Conservation (phyloP, 1,139 yeast genomes). For the Candida smagusa region DNA sequence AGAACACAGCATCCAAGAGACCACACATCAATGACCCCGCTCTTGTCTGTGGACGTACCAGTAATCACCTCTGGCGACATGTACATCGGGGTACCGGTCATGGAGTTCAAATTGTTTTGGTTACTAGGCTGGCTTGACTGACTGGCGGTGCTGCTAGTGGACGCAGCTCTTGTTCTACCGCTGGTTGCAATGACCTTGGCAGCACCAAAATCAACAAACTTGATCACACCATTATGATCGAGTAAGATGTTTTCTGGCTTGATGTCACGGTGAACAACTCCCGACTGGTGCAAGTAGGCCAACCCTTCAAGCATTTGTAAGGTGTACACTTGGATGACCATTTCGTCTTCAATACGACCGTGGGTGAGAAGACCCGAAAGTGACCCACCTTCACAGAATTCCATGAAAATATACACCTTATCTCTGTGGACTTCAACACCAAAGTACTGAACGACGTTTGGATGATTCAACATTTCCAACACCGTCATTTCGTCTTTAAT, state of each 20-base stretch:
- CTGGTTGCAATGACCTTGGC: conserved; percentile 88
- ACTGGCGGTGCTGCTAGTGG: conserved; percentile 12
- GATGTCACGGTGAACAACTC: conserved; percentile 95
- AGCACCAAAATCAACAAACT: conserved; percentile 96
- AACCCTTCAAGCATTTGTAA: conserved; percentile 93
- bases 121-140: conserved; percentile 6
- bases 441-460: conserved; percentile 91
- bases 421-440: conserved; percentile 98
- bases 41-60: conserved; percentile 63
- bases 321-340: conserved; percentile 86
- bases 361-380: conserved; percentile 73
- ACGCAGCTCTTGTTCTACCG: conserved; percentile 42
- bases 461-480: conserved; percentile 89
- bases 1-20: conserved; percentile 78
- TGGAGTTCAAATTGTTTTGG: conserved; percentile 38
- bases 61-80: conserved; percentile 98
- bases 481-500: conserved; percentile 97
- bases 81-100: conserved; percentile 98
- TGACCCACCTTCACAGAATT: conserved; percentile 95
- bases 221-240: conserved; percentile 90
- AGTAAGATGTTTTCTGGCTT: conserved; percentile 92
- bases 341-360: conserved; percentile 94
- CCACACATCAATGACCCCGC: conserved; percentile 82
- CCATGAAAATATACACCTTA: conserved; percentile 94
- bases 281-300: conserved; percentile 90